Evolutionary conservation across 768 basidiomycete genomes (phyloP), one percentile per base, ranked within the genome.

Genomic region (Xanthoconium stramineum): DNA sequence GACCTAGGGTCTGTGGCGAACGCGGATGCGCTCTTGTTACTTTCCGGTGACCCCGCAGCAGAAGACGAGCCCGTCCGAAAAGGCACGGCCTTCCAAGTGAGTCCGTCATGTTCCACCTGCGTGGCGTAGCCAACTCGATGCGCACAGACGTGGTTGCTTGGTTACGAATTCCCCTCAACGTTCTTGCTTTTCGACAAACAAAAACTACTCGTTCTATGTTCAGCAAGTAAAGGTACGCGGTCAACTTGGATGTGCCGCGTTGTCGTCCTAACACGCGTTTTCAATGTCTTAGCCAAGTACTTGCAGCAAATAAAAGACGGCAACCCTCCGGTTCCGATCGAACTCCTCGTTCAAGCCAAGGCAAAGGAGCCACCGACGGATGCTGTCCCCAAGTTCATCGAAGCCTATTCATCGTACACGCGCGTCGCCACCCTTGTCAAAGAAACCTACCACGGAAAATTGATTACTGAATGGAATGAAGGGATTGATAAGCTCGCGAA

Each of bases 141-240:
- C 46, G 38, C 54, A 28, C 61, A 97, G 96, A 95, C 94, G 68
- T 97, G 94, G 91, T 79, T 99, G 17, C 81, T 98, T 38, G 96
- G 95, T 14, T 98, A 94, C 72, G 96, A 99, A 72, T 98, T 98
- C 67, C 97, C 96, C 3, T 93, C 94, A 0, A 98, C 96, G 0
- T 77, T 98, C 30, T 80, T 95, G 55, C 76, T 98, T 19, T 89
- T 98, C 65, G 81, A 86, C 55, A 88, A 88, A 65, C 78, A 86
- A 52, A 89, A 83, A 65, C 74, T 98, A 19, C 76, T 77, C 35
- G 87, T 98, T 39, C 75, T 97, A 29, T 94, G 91, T 60, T 95
- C 93, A 24, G 81, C 89, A 2, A 90, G 87, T 19, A 96, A 98
- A 83, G 90, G 94, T 93, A 58, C 58, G 73, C 52, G 42, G 11